Conservation (phyloP, 2,329 filamentous ascomycete genomes). For the Hansfordia pulvinata region DNA sequence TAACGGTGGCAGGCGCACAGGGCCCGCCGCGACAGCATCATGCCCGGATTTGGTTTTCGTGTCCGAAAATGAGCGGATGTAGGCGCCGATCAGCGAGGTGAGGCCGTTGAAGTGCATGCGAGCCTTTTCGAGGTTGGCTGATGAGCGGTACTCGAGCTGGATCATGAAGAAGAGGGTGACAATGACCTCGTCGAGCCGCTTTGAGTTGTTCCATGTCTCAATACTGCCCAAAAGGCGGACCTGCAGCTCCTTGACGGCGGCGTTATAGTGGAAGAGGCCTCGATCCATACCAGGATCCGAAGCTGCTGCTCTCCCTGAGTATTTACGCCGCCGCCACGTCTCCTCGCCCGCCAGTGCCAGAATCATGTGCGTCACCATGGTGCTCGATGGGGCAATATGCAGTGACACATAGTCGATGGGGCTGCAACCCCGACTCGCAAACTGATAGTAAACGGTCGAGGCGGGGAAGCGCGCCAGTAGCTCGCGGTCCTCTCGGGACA, state of each 20-base stretch:
- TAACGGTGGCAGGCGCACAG: not conserved
- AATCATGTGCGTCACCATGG: constrained; percentile 4
- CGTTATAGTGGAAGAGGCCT: constrained; percentile 1
- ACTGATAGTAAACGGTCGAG: constrained; percentile 2
- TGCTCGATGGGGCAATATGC: constrained; percentile 2
- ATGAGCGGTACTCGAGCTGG: constrained; percentile 1
- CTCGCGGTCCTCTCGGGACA: constrained; percentile 1
- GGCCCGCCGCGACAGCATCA: no score
- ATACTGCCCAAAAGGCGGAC: not conserved
- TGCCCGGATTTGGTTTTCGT: not conserved
- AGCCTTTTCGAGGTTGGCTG: constrained; percentile 1
- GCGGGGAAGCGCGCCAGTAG: constrained; percentile 3
- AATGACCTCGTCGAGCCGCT: constrained; percentile 1
- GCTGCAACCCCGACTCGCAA: constrained; percentile 1
- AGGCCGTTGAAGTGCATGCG: constrained; percentile 1
- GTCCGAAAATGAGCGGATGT: not conserved
- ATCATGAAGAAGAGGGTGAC: constrained; percentile 3
- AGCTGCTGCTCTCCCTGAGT: no score
- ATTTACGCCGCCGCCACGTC: constrained; percentile 1
- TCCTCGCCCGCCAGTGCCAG: constrained; percentile 2
- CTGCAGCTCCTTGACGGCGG: constrained; percentile 1
- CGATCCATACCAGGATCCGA: no score
- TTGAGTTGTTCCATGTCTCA: not conserved
- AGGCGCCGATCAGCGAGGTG: constrained; percentile 1
- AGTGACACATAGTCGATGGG: constrained; percentile 1